Conservation (phyloP, 2,329 filamentous ascomycete species). For the Stachybotrys elegans region DNA sequence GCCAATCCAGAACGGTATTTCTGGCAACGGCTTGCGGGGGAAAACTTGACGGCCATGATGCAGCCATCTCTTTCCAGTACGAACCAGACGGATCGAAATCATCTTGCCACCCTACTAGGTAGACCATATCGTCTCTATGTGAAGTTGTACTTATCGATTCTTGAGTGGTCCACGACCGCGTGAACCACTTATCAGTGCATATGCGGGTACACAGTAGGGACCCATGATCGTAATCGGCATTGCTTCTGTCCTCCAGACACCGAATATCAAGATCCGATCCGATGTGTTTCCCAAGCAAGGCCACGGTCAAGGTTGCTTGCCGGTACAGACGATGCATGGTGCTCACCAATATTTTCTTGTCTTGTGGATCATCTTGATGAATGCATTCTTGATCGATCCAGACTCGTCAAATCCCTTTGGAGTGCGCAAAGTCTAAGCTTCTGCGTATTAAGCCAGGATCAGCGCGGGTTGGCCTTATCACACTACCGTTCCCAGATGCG, state of each 20-base stretch:
- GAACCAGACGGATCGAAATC: background rate
- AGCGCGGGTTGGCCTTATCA: too few relatives aligned
- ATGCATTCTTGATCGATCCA: background rate
- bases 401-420: background rate
- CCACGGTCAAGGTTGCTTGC: background rate
- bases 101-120: background rate
- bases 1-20: background rate
- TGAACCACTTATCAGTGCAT: background rate
- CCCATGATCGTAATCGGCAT: background rate
- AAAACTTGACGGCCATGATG: background rate
- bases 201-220: background rate
- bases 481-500: too few relatives aligned
- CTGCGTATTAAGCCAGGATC: too few relatives aligned
- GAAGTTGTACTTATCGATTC: background rate
- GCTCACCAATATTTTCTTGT: background rate
- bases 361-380: background rate
- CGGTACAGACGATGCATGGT: background rate
- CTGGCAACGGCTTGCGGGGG: background rate
- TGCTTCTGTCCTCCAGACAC: background rate
- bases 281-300: background rate
- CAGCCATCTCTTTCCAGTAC: background rate
- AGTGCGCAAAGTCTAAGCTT: too few relatives aligned
- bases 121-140: background rate
- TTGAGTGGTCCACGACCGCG: background rate
- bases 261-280: background rate